Conservation (phyloP, 1,139 yeast species). For the Tardiomyces blankii region DNA sequence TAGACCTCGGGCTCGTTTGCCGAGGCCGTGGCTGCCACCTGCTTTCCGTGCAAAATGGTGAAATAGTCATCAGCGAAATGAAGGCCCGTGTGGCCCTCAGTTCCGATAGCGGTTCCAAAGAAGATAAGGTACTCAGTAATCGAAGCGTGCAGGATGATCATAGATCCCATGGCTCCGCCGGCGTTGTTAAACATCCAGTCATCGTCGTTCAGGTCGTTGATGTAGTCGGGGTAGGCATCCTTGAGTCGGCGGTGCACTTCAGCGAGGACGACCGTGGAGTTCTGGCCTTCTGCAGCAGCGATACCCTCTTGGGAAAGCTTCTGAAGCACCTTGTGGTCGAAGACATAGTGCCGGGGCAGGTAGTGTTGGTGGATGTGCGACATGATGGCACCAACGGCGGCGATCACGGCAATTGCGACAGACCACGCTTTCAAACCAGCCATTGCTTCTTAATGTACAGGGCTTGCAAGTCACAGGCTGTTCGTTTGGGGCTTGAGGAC, state of each 20-base stretch:
- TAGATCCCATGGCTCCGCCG: slow-evolving; percentile 98
- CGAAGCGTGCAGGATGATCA: slow-evolving; percentile 95
- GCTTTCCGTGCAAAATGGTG: slow-evolving; percentile 73
- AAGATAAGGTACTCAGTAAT: slow-evolving; percentile 82
- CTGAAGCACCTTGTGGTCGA: neutral
- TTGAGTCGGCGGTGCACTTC: slow-evolving; percentile 28
- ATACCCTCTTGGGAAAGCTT: neutral
- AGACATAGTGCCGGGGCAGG: neutral
- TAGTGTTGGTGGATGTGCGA: neutral
- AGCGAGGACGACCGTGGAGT: neutral
- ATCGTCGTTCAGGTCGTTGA: slow-evolving; percentile 58
- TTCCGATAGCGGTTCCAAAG: slow-evolving; percentile 82
- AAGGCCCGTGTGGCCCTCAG: slow-evolving; percentile 93
- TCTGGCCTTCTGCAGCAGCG: neutral
- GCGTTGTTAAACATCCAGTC: slow-evolving; percentile 97
- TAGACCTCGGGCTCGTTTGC: slow-evolving; percentile 55
- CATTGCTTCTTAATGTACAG: neutral
- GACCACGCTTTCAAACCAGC: neutral
- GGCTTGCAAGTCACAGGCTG: no score
- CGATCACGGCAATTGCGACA: neutral
- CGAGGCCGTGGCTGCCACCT: slow-evolving; percentile 58
- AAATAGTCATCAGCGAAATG: slow-evolving; percentile 96
- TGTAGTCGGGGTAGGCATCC: slow-evolving; percentile 52
- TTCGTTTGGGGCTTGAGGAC: no score
- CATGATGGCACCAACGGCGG: neutral